These are phyloP conservation scores for Syzygium syzygioides DNA, from an alignment of 441 rosid genomes.

Conservation along the genomic window DNA sequence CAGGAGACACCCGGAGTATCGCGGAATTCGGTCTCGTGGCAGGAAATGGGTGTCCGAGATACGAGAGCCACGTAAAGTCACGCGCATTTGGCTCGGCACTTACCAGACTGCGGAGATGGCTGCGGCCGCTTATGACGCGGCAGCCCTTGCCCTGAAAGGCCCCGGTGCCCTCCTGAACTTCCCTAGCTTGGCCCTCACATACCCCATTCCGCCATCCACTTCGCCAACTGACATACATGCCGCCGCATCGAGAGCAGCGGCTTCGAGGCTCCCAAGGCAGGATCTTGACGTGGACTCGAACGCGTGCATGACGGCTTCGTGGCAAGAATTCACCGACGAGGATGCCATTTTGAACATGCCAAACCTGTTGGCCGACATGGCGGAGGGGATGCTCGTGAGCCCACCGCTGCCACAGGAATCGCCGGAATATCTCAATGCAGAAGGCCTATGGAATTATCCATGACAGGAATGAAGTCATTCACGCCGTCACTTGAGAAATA, in stretches of 20 bases:
- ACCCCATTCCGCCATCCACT: neutral
- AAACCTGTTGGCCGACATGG: neutral
- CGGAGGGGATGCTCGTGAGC: neutral
- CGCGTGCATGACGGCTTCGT: neutral
- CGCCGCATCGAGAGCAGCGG: neutral
- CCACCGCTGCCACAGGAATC: neutral
- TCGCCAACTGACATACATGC: neutral
- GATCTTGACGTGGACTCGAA: neutral
- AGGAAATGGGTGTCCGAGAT: neutral
- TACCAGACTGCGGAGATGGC: neutral
- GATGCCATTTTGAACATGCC: neutral
- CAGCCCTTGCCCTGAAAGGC: neutral
- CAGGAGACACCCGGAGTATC: neutral
- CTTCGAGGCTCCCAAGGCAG: neutral
- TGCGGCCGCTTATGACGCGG: neutral
- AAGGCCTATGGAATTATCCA: neutral
- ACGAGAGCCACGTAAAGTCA: neutral
- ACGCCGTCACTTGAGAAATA: too few species aligned
- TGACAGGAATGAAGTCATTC: too few species aligned
- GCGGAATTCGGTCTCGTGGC: neutral
- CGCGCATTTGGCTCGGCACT: neutral
- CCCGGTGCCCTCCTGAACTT: neutral
- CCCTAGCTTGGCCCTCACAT: neutral
- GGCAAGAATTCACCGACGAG: neutral
- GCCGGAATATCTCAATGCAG: neutral